phyloP scores from a whole-genome alignment of 202 grass and related monocot genomes.

The Setaria viridis region DNA sequence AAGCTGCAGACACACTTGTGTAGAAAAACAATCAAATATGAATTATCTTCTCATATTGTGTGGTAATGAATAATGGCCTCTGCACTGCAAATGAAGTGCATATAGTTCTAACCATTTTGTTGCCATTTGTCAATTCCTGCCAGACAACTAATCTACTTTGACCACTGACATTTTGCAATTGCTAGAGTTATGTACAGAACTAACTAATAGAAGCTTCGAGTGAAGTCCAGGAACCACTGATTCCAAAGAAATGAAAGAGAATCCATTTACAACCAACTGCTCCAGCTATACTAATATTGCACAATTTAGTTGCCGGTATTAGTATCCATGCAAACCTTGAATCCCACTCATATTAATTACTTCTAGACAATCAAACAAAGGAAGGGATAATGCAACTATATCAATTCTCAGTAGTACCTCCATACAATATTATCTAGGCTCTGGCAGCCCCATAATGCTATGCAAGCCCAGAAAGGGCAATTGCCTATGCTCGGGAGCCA shows the following conservation, averaged over 20 bases:
- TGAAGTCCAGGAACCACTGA: background rate
- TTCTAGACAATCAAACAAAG: background rate
- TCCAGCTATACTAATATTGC: background rate
- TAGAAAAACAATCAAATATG: slow-evolving; percentile 7
- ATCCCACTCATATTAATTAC: background rate
- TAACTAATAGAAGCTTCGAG: slow-evolving; percentile 3
- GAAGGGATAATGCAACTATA: background rate
- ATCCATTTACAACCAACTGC: background rate
- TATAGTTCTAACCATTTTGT: slow-evolving; percentile 19
- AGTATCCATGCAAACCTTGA: background rate
- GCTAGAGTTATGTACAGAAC: background rate
- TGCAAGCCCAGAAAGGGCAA: background rate
- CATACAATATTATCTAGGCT: background rate
- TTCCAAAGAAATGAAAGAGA: slow-evolving; percentile 14
- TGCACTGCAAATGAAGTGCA: background rate
- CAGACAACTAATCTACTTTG: background rate
- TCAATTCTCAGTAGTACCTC: background rate
- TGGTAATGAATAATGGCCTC: slow-evolving; percentile 10
- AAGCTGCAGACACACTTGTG: background rate
- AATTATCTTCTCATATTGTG: slow-evolving; percentile 10
- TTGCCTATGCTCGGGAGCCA: background rate
- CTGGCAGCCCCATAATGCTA: background rate
- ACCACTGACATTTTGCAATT: background rate
- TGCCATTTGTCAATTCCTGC: background rate
- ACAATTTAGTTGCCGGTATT: background rate